Evolutionary conservation across 441 rosid species (phyloP).

Genomic region (Eruca vesicaria): DNA sequence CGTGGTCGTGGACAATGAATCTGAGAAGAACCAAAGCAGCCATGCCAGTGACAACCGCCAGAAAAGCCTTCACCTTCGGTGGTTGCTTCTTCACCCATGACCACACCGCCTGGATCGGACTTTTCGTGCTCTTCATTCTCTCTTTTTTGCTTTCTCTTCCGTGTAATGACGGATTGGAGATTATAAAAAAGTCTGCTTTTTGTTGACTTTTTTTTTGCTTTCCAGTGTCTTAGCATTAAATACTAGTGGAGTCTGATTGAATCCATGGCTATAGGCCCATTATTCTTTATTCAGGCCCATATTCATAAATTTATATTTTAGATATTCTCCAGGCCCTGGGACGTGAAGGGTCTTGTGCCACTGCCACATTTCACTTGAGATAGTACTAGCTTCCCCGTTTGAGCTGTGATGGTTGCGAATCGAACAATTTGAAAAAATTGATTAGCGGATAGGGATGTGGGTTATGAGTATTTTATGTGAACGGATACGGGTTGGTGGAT

Average conservation of each 20-base stretch:
- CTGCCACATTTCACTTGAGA: too few species aligned
- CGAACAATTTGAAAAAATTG: too few species aligned
- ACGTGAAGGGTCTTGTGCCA: too few species aligned
- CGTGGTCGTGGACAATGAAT: conserved; percentile 91
- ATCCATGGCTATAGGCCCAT: conserved; percentile 15
- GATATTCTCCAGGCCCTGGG: too few species aligned
- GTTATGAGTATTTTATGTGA: too few species aligned
- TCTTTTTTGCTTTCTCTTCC: background rate
- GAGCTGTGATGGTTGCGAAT: too few species aligned
- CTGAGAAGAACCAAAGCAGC: conserved; percentile 82
- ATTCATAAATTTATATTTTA: too few species aligned
- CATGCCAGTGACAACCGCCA: conserved; percentile 93
- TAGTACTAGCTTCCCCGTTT: too few species aligned
- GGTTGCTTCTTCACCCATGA: conserved; percentile 95
- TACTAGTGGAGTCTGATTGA: background rate
- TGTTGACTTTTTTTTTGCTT: background rate
- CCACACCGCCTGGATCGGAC: conserved; percentile 71
- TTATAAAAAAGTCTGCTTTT: conserved; percentile 1
- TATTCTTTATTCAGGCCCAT: too few species aligned
- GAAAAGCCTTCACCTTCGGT: conserved; percentile 92
- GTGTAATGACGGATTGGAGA: background rate
- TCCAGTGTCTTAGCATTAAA: background rate
- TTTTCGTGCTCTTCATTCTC: conserved; percentile 56
- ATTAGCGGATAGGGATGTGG: too few species aligned
- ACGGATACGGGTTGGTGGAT: too few species aligned